Percentiles rank a stretch among this genome's conserved stretches.
These are phyloP conservation scores for Tetradesmus lagerheimii DNA, from an alignment of 139 green algal genomes.

Conservation along the genomic window DNA sequence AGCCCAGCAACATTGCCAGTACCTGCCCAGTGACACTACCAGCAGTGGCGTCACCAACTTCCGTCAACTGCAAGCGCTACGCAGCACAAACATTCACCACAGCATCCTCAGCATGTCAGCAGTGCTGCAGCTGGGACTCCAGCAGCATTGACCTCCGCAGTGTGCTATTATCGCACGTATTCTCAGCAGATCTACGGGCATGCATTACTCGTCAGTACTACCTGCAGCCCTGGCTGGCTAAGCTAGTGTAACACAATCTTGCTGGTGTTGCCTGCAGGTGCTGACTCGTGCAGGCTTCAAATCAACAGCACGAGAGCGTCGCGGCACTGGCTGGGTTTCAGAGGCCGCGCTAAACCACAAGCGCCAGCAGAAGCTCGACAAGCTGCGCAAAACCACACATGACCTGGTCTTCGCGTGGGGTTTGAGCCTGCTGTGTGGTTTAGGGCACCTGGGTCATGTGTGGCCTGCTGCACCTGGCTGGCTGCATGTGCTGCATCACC, in stretches of 20 bases:
- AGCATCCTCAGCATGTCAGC: no score
- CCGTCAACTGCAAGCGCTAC: no score
- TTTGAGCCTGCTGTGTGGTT: slow-evolving; percentile 81
- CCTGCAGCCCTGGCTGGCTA: no score
- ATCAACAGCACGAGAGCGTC: not conserved
- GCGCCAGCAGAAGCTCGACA: slow-evolving; percentile 66
- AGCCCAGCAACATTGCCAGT: no score
- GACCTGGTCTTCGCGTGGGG: slow-evolving; percentile 81
- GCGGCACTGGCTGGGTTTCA: slow-evolving; percentile 24
- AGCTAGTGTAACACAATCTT: not conserved
- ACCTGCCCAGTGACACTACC: no score
- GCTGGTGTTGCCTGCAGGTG: slow-evolving; percentile 34
- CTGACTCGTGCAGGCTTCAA: slow-evolving; percentile 65
- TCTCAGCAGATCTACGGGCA: no score
- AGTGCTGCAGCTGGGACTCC: no score
- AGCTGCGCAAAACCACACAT: slow-evolving; percentile 68
- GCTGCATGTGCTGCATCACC: slow-evolving; percentile 77
- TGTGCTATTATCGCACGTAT: no score
- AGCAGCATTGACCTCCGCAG: no score
- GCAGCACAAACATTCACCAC: no score
- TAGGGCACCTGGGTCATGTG: slow-evolving; percentile 81
- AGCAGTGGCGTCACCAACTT: no score
- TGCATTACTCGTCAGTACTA: no score
- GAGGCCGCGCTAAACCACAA: slow-evolving; percentile 63
- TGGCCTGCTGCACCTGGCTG: slow-evolving; percentile 66